Evolutionary conservation across 345 rosid genomes (phyloP), one percentile per base, ranked within the genome.

Genomic region (Trapa incisa): DNA sequence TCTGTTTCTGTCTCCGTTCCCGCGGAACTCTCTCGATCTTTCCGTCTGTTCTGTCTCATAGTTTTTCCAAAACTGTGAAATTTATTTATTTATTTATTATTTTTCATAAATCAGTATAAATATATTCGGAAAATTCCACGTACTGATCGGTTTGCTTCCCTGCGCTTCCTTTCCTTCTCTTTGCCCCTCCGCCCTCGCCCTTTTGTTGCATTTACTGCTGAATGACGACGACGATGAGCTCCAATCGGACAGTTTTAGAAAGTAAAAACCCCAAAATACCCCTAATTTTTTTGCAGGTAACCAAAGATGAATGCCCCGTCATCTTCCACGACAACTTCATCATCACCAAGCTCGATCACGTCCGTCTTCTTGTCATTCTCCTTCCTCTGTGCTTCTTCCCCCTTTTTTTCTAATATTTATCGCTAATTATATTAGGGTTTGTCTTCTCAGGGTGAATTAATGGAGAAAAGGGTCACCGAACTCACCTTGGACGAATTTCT

Each of bases 321-420:
- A 90, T 93, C 74, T 93, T 90, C 84, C 98, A 93, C 65, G 98
- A 93, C 80, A 74, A 83, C 65, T 75, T 85, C 62, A 86, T 93
- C 84, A 72, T 84, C 78, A 81, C 87, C 3, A 76, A 85, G 79
- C 88, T 81, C 17, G 73, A 88, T 50, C 92, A 86, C 74, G 79
- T 96, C 69, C 9, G 14, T 54, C 39, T 56, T 36, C 12, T 63
- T 39, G 9, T 1, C 39, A 58, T 45, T 0, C 37, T 64, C 43
- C 43, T 41, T 41, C 2, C 43, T 41, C 43, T 22, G 29, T 22
- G 29, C 29, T 22, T 22, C 29, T 22, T 22, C 29, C 29, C 29
- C 29, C 29, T 22, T 22, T 22, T 22, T 41, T 41, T 41, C 7
- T 8, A 41, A 41, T 41, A 41, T 41, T 41, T 41, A 4, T 41